Base-by-base conservation (phyloP, 805 yeast species). In the Kuraishia cidri region DNA sequence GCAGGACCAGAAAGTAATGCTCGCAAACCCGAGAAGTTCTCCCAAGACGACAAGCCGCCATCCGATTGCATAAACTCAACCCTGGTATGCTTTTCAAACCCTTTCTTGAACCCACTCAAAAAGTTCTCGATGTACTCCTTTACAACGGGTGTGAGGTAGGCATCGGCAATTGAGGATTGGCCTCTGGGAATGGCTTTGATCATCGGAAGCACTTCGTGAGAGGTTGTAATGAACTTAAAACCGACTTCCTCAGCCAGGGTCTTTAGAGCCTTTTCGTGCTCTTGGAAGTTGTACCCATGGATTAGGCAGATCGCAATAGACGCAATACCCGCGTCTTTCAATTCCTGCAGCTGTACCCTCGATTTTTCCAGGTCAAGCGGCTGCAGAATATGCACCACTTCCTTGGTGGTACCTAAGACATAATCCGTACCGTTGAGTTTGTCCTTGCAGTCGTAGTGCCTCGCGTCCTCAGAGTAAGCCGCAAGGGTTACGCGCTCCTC, bases 1-100 rank as follows among this genome's bases (percentile, higher is more conserved):
- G 97, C 97, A 2, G 97, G 97, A 3, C 97, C 97, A 1, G 96
- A 85, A 24, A 90, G 58, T 31, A 90, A 83, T 3, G 97, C 95
- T 43, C 76, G 69, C 25, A 90, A 62, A 2, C 97, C 97, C 0
- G 95, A 79, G 52, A 90, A 90, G 32, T 73, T 69, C 16, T 75
- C 64, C 47, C 92, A 87, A 37, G 86, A 86, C 15, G 88, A 87
- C 39, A 90, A 66, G 2, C 97, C 97, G 37, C 97, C 97, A 52
- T 90, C 95, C 9, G 95, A 83, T 56, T 90, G 95, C 97, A 90
- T 90, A 55, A 90, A 90, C 44, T 81, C 22, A 10, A 16, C 16
- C 10, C 32, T 12, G 12, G 60, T 55, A 26, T 37, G 35, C 15
- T 36, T 27, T 27, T 36, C 40, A 12, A 64, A 53, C 16, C 58